Evolutionary conservation across 805 yeast species (phyloP).

Genomic region (Yarrowia hollandica): DNA sequence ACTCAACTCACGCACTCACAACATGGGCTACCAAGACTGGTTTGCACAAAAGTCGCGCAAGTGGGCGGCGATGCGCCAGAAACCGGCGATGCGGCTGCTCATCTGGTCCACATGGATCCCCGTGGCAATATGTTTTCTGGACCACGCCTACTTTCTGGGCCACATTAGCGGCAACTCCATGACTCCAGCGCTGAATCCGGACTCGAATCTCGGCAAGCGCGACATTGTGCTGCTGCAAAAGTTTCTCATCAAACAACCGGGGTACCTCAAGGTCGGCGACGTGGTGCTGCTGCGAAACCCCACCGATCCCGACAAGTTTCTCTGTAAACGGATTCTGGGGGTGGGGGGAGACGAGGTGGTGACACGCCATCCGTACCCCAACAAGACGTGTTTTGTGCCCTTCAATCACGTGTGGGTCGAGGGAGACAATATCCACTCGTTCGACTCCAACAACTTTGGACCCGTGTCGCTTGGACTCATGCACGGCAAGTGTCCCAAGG

Average conservation of each 20-base stretch:
- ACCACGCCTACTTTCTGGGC: slow-evolving; percentile 71
- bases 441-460: slow-evolving; percentile 86
- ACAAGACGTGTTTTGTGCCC: slow-evolving; percentile 62
- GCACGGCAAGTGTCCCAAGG: slow-evolving; percentile 66
- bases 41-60: slow-evolving; percentile 23
- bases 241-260: slow-evolving; percentile 52
- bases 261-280: slow-evolving; percentile 59
- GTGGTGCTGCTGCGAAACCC: slow-evolving; percentile 80
- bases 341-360: slow-evolving; percentile 66
- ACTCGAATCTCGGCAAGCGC: slow-evolving; percentile 44
- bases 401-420: slow-evolving; percentile 89
- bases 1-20: neutral
- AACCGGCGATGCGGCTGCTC: slow-evolving; percentile 33
- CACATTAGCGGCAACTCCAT: slow-evolving; percentile 78
- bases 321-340: slow-evolving; percentile 79
- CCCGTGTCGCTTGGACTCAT: slow-evolving; percentile 82
- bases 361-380: slow-evolving; percentile 67
- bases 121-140: slow-evolving; percentile 64
- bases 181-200: slow-evolving; percentile 87
- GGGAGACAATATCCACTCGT: slow-evolving; percentile 78
- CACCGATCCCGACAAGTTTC: slow-evolving; percentile 67
- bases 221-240: slow-evolving; percentile 64
- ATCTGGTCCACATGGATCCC: slow-evolving; percentile 72
- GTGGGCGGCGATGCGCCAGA: slow-evolving; percentile 24
- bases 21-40: slow-evolving; percentile 20